Conservation (phyloP, 2,329 filamentous ascomycete species). For the Blastomyces percursus region DNA sequence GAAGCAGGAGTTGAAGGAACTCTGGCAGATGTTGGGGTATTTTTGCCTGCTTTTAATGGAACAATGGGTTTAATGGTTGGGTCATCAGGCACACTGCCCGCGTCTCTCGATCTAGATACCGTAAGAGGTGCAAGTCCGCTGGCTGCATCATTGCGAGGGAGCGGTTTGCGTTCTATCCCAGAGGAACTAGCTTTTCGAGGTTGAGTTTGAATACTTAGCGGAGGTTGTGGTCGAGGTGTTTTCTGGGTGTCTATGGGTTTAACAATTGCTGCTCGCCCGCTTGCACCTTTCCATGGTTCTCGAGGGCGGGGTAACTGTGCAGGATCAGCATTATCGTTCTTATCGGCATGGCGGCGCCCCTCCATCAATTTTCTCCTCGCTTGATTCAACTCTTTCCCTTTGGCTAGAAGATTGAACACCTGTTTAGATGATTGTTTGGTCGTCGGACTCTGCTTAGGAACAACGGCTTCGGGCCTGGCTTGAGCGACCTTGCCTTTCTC, state of each 20-base stretch:
- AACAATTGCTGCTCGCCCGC: conserved; percentile 55
- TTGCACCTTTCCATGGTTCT: conserved; percentile 59
- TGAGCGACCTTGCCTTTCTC: conserved; percentile 46
- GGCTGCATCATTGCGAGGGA: not conserved
- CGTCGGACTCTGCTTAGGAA: conserved; percentile 19
- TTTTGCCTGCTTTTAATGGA: conserved; percentile 33
- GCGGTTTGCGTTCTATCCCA: not conserved
- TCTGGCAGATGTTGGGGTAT: conserved; percentile 20
- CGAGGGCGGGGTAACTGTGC: conserved; percentile 38
- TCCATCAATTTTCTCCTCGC: conserved; percentile 27
- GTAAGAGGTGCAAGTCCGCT: conserved; percentile 12
- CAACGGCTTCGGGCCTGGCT: conserved; percentile 40
- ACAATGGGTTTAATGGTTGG: conserved; percentile 32
- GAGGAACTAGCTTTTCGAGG: not conserved
- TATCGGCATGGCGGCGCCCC: conserved; percentile 15
- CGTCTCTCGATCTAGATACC: conserved; percentile 11
- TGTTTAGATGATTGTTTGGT: conserved; percentile 21
- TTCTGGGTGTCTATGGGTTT: conserved; percentile 57
- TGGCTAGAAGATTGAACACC: conserved; percentile 21
- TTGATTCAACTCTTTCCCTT: conserved; percentile 29
- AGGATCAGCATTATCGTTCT: conserved; percentile 30
- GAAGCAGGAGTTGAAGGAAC: conserved; percentile 11
- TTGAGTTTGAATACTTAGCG: conserved; percentile 28
- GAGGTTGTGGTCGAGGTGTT: conserved; percentile 47
- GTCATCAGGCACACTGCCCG: conserved; percentile 3